Evolutionary conservation across 257 asterid species (phyloP).

Genomic region (Knoxia roxburghii): DNA sequence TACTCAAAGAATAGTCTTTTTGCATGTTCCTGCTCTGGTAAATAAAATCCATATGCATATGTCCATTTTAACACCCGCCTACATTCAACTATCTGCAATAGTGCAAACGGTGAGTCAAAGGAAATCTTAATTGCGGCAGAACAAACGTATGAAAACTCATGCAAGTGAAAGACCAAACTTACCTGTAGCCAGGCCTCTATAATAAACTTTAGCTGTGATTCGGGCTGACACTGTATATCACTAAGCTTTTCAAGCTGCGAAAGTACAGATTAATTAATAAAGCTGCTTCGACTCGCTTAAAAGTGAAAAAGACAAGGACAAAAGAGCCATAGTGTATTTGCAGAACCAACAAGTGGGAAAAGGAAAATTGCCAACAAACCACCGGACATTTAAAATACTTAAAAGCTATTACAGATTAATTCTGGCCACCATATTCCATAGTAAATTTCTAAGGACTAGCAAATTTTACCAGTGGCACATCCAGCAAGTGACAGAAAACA

Average conservation of each 20-base stretch:
- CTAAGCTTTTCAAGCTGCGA: conserved; percentile 89
- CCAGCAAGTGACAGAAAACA: background rate
- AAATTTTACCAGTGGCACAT: background rate
- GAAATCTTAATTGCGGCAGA: background rate
- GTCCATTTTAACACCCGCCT: conserved; percentile 98
- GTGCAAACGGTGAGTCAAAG: conserved; percentile 8
- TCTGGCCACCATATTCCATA: background rate
- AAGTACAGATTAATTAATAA: background rate
- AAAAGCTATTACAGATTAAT: background rate
- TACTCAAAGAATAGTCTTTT: conserved; percentile 89
- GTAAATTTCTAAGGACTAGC: background rate
- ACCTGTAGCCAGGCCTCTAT: conserved; percentile 99
- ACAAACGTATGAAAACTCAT: background rate
- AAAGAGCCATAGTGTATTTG: conserved; percentile 1
- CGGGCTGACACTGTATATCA: conserved; percentile 79
- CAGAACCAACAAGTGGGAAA: background rate
- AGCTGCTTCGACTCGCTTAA: background rate
- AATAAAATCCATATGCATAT: conserved; percentile 88
- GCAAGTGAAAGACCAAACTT: conserved; percentile 7
- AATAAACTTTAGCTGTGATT: conserved; percentile 82
- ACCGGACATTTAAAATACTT: background rate
- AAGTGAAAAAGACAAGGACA: background rate
- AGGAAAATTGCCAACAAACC: background rate
- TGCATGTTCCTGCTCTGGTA: conserved; percentile 62
- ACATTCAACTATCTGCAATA: conserved; percentile 89